Evolutionary conservation across 1,284 basidiomycete species (phyloP).

Genomic region (Tremellales sp.): DNA sequence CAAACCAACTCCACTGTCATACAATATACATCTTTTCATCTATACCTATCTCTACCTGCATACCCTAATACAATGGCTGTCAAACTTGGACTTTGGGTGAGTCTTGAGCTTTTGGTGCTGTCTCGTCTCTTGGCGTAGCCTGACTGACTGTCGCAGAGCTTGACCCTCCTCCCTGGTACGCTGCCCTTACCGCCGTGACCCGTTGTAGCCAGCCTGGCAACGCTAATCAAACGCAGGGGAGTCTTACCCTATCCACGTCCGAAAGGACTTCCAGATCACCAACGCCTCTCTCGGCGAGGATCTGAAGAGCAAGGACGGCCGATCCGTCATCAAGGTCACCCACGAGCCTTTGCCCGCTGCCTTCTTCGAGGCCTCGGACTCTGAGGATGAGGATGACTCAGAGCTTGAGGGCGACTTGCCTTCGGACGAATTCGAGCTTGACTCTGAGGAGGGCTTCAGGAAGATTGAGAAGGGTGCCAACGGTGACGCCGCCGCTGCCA

Average conservation of each 20-base stretch:
- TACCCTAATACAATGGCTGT: slow-evolving; percentile 28
- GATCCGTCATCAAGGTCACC: slow-evolving; percentile 75
- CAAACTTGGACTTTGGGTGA: slow-evolving; percentile 45
- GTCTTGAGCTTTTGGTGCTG: slow-evolving; percentile 6
- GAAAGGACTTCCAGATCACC: slow-evolving; percentile 73
- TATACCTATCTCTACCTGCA: neutral
- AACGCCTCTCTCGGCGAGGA: slow-evolving; percentile 76
- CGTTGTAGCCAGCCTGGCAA: neutral
- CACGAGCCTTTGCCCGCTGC: slow-evolving; percentile 52
- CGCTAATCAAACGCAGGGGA: slow-evolving; percentile 52
- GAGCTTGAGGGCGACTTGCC: slow-evolving; percentile 46
- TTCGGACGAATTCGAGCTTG: slow-evolving; percentile 48
- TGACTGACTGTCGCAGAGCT: slow-evolving; percentile 13
- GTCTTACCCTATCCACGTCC: slow-evolving; percentile 59
- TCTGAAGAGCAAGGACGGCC: slow-evolving; percentile 60
- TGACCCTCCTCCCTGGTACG: slow-evolving; percentile 33
- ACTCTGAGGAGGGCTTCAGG: slow-evolving; percentile 45
- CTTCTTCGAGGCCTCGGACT: slow-evolving; percentile 51
- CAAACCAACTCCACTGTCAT: too few species aligned
- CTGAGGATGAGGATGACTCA: slow-evolving; percentile 53
- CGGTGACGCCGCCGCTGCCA: slow-evolving; percentile 11
- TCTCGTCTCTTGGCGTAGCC: neutral
- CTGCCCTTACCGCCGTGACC: neutral
- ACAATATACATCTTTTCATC: neutral
- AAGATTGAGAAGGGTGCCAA: slow-evolving; percentile 3